Evolutionary conservation across 176 grass and related monocot genomes (phyloP), one percentile per base, ranked within the genome.

Genomic region (Aegilops umbellulata): DNA sequence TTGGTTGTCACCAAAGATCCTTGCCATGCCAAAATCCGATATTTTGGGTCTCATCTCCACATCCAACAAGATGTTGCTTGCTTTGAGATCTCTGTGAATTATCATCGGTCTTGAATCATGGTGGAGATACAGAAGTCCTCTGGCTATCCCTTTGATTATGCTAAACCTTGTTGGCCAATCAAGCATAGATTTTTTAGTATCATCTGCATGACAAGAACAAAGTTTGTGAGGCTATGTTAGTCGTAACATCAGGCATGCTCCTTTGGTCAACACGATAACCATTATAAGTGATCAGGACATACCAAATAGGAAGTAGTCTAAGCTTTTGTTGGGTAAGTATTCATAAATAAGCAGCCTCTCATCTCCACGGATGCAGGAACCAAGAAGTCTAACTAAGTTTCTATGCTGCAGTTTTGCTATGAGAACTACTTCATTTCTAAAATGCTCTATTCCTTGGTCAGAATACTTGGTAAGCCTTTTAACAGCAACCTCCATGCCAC

Each of bases 11-110:
- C 75, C 31, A 34, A 91, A 94, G 15, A 90, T 88, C 17, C 78
- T 88, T 47, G 85, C 91, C 63, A 86, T 93, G 6, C 91, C 88
- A 9, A 94, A 94, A 80, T 94, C 92, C 25, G 92, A 94, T 81
- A 94, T 94, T 51, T 94, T 94, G 0, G 92, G 84, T 0, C 1
- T 85, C 76, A 94, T 86, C 7, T 85, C 61, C 1, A 4, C 13
- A 55, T 94, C 89, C 7, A 94, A 31, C 23, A 94, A 73, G 0
- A 94, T 77, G 39, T 94, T 94, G 47, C 89, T 81, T 42, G 86
- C 62, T 73, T 94, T 94, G 22, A 91, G 80, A 19, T 88, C 87
- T 63, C 87, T 78, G 29, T 88, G 81, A 10, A 84, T 84, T 89
- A 94, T 87, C 8, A 49, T 89, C 10, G 82, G 13, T 63, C 89